These are phyloP conservation scores for Glycine latifolia DNA, from an alignment of 306 rosid species.

Conservation along the genomic window DNA sequence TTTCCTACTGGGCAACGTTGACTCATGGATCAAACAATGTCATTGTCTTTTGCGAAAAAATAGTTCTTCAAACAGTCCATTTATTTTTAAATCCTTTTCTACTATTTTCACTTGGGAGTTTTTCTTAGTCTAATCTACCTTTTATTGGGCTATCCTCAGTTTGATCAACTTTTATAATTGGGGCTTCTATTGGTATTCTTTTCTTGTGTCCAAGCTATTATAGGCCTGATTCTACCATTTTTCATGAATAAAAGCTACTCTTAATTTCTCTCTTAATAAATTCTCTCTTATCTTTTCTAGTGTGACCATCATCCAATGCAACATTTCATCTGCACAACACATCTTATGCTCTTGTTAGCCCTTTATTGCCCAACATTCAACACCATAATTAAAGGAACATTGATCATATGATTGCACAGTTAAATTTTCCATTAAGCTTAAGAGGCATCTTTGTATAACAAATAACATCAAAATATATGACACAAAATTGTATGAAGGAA, in stretches of 20 bases:
- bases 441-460: conserved; percentile 3
- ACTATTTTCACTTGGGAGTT: conserved; percentile 1
- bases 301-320: conserved; percentile 5
- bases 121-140: neutral
- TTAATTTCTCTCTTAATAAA: neutral
- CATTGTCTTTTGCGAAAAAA: neutral
- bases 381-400: neutral
- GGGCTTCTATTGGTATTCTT: neutral
- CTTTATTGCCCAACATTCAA: neutral
- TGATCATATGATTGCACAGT: neutral
- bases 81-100: conserved; percentile 15
- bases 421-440: conserved; percentile 1
- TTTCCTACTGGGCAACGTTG: neutral
- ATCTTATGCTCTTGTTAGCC: conserved; percentile 1
- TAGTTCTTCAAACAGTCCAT: neutral
- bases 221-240: neutral
- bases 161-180: conserved; percentile 2
- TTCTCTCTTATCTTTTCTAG: conserved; percentile 15
- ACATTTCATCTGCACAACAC: neutral
- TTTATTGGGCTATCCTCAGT: neutral
- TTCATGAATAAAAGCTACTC: neutral
- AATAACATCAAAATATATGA: neutral
- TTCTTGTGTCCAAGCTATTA: neutral
- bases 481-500: neutral
- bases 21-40: neutral